Evolutionary conservation across 2,329 filamentous ascomycete genomes (phyloP).

Genomic region (Monosporascus sp.): DNA sequence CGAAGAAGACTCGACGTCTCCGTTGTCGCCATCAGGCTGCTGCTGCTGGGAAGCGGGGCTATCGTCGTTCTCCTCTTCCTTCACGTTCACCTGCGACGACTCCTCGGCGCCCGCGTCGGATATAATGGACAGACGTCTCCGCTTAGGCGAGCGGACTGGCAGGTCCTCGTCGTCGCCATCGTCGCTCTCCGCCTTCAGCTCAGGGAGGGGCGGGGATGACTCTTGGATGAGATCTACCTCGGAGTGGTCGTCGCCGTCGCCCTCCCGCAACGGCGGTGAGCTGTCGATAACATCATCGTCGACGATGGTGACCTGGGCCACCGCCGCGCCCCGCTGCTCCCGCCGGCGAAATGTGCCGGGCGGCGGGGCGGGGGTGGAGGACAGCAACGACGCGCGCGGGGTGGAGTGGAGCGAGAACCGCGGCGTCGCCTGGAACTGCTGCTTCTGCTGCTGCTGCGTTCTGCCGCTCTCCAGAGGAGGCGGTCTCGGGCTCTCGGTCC

Average conservation of each 20-base stretch:
- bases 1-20: constrained; percentile 9
- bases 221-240: constrained; percentile 13
- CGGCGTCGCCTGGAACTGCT: constrained; percentile 28
- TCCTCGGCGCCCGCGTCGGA: constrained; percentile 10
- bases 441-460: constrained; percentile 8
- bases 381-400: constrained; percentile 11
- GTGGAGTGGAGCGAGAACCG: constrained; percentile 28
- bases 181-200: not conserved
- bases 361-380: constrained; percentile 12
- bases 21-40: constrained; percentile 1
- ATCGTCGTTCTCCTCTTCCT: not conserved
- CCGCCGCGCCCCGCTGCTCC: not conserved
- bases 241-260: constrained; percentile 2
- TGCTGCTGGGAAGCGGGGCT: not conserved
- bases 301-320: not conserved
- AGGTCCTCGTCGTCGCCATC: not conserved
- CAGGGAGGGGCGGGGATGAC: constrained; percentile 14
- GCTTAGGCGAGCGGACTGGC: constrained; percentile 23
- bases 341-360: not conserved
- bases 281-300: constrained; percentile 20
- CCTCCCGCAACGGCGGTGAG: constrained; percentile 16
- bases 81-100: not conserved
- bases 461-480: constrained; percentile 7
- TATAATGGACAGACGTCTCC: constrained; percentile 32
- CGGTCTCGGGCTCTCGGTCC: constrained; percentile 20